Evolutionary conservation across 1,284 basidiomycete species (phyloP), one percentile per base, ranked within the genome.

Genomic region (Xanthoconium separans): DNA sequence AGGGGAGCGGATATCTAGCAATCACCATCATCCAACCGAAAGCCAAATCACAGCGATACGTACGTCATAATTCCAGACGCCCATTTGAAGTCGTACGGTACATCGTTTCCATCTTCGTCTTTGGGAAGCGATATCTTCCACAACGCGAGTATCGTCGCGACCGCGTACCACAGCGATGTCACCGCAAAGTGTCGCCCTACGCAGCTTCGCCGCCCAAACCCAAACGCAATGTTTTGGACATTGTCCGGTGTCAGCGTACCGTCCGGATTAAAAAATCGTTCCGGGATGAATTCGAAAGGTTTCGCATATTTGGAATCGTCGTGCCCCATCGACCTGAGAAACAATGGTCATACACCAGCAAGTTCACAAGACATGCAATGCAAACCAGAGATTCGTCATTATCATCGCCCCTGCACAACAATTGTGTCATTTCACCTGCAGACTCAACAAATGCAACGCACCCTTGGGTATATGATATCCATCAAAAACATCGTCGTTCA

Each of bases 161-260:
- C 40, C 15, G 39, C 51, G 46, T 33, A 53, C 56, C 64, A 62
- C 34, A 54, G 3, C 9, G 60, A 48, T 5, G 36, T 30, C 6
- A 61, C 51, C 4, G 50, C 61, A 51, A 59, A 61, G 53, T 59
- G 44, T 43, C 39, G 47, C 33, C 59, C 52, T 18, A 44, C 59
- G 18, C 64, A 61, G 18, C 36, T 47, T 16, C 57, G 53, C 18
- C 62, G 55, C n/a, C 62, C 62, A 33, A 56, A 61, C 16, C 62
- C 62, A 12, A 55, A 66, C 6, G 39, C 50, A 4, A 61, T 45
- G 27, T 50, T 22, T 16, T 50, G 36, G 6, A 53, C 44, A 13
- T 47, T 48, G 18, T 60, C 59, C 22, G 42, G 39, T 10, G 50
- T 63, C 27, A 66, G 54, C 5, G 50, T 49, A 1, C 64, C 64